Percentiles rank a stretch among this genome's conserved stretches.
phyloP scores from a whole-genome alignment of 441 rosid genomes.

The Euphorbia celastroides region DNA sequence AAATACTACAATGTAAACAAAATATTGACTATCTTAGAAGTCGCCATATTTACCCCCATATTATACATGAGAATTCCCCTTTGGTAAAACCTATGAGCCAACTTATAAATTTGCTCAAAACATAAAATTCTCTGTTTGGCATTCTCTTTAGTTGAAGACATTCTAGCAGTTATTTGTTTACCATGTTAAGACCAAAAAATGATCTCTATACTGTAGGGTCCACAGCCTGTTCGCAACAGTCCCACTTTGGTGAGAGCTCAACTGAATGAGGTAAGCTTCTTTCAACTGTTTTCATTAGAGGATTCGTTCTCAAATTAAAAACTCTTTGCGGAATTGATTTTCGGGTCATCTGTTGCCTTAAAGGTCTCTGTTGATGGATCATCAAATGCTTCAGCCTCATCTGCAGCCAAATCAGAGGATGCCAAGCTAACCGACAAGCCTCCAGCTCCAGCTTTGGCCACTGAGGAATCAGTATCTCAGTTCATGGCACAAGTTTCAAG shows the following conservation, averaged over 20 bases:
- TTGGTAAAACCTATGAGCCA: background rate
- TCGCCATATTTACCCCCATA: background rate
- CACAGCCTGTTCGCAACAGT: conserved; percentile 34
- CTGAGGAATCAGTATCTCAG: conserved; percentile 65
- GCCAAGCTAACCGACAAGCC: conserved; percentile 30
- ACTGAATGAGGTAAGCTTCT: conserved; percentile 56
- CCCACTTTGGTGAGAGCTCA: conserved; percentile 53
- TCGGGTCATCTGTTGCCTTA: conserved; percentile 47
- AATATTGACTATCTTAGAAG: conserved; percentile 2
- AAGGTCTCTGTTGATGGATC: conserved; percentile 59
- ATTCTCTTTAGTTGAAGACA: background rate
- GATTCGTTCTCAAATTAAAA: conserved; percentile 25
- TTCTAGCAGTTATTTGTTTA: background rate
- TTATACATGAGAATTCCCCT: background rate
- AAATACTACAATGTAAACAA: background rate
- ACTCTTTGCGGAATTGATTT: conserved; percentile 41
- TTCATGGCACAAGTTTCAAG: conserved; percentile 69
- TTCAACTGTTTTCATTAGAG: conserved; percentile 31
- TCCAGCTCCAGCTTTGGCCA: conserved; percentile 39
- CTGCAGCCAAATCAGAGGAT: conserved; percentile 38
- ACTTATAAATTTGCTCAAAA: background rate
- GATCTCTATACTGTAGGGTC: conserved; percentile 25
- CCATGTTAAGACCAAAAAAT: conserved; percentile 8
- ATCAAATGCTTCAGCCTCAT: conserved; percentile 41
- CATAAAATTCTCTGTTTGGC: background rate